A percentile compares a stretch with the other conserved stretches of the same genome.
Conservation (phyloP, 1,284 basidiomycete genomes). For the Thecaphora frezii region DNA sequence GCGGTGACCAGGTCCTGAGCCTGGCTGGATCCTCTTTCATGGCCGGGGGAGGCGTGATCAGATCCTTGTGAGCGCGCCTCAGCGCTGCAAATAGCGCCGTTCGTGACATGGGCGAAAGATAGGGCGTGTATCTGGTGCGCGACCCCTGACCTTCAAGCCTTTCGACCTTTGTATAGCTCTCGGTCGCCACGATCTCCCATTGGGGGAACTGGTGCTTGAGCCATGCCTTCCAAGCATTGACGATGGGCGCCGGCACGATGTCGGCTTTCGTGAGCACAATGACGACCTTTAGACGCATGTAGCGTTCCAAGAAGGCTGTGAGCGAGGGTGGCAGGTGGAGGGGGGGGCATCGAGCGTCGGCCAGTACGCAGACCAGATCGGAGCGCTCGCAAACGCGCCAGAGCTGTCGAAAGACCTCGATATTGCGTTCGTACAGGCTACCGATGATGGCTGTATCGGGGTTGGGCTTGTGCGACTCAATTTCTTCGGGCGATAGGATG, state of each 20-base stretch:
- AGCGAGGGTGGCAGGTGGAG: slow-evolving; percentile 66
- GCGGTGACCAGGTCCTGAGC: slow-evolving; percentile 70
- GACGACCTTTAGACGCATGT: slow-evolving; percentile 63
- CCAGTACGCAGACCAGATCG: slow-evolving; percentile 77
- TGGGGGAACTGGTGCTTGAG: slow-evolving; percentile 26
- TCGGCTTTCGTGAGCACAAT: slow-evolving; percentile 47
- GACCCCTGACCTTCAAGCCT: slow-evolving; percentile 40
- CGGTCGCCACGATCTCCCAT: slow-evolving; percentile 40
- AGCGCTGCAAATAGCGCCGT: slow-evolving; percentile 68
- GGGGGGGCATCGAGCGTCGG: slow-evolving; percentile 81
- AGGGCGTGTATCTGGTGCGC: slow-evolving; percentile 28
- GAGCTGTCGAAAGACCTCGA: slow-evolving; percentile 45
- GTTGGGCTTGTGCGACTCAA: slow-evolving; percentile 19
- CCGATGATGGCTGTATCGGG: slow-evolving; percentile 64
- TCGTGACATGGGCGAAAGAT: slow-evolving; percentile 26
- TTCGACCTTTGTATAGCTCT: slow-evolving; percentile 36
- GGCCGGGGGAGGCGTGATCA: slow-evolving; percentile 71
- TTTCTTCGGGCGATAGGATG: slow-evolving; percentile 21
- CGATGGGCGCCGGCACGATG: slow-evolving; percentile 32
- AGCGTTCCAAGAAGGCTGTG: slow-evolving; percentile 61
- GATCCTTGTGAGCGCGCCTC: slow-evolving; percentile 68
- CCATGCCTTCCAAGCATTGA: slow-evolving; percentile 28
- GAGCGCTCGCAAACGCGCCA: slow-evolving; percentile 63
- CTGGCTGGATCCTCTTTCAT: slow-evolving; percentile 65
- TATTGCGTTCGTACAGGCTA: slow-evolving; percentile 63